Conservation (phyloP, 257 asterid species). For the Nicotiana tomentosiformis region DNA sequence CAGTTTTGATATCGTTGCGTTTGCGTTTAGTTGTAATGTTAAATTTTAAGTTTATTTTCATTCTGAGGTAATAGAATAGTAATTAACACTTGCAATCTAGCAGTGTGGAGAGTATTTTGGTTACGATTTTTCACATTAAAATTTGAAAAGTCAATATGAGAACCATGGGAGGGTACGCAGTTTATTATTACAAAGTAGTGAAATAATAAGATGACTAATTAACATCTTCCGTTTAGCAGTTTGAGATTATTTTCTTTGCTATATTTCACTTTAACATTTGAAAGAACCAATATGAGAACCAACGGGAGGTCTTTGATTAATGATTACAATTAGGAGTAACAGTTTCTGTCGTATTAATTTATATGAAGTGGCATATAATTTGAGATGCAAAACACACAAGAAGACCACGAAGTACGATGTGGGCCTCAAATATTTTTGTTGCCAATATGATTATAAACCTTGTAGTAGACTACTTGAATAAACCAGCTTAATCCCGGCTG, state of each 20-base stretch:
- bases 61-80: not conserved
- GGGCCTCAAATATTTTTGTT: not conserved
- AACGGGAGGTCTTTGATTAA: not conserved
- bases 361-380: not conserved
- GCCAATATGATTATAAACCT: not conserved
- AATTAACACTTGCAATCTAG: not conserved
- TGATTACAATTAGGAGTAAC: not conserved
- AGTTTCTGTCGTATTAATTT: not conserved
- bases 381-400: not conserved
- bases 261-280: not conserved
- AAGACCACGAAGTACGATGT: not conserved
- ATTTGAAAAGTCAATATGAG: not conserved
- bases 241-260: not conserved
- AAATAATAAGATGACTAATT: not conserved
- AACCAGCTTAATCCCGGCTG: no score
- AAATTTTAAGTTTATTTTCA: not conserved
- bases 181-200: not conserved
- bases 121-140: not conserved
- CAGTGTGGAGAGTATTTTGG: not conserved
- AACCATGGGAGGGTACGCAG: not conserved
- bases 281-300: not conserved
- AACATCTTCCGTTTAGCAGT: not conserved
- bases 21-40: not conserved
- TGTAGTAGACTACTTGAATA: not conserved
- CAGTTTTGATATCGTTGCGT: not conserved